These are phyloP conservation scores for Pichia gijzeniarum DNA, from an alignment of 805 yeast species.

Conservation along the genomic window DNA sequence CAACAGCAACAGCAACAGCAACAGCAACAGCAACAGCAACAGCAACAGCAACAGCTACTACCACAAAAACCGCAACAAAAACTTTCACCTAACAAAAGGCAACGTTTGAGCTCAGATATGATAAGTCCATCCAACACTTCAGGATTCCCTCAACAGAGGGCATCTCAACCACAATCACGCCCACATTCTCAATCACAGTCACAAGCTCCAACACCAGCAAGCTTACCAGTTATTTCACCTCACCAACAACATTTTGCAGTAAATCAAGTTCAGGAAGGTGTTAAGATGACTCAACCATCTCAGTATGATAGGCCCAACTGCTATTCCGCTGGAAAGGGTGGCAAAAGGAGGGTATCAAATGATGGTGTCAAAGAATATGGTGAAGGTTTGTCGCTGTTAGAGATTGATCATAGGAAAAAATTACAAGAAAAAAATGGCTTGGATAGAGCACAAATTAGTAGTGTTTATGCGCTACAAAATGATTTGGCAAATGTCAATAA, in stretches of 20 bases:
- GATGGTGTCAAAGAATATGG: slow-evolving; percentile 63
- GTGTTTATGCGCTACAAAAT: not conserved
- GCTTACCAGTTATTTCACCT: not conserved
- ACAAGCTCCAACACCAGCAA: slow-evolving; percentile 5
- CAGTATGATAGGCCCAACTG: slow-evolving; percentile 13
- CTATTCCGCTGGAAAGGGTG: slow-evolving; percentile 11
- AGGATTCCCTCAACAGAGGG: not conserved
- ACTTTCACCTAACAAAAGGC: slow-evolving; percentile 6
- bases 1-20: slow-evolving; percentile 14
- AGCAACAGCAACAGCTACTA: slow-evolving; percentile 6
- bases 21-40: slow-evolving; percentile 17
- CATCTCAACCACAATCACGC: slow-evolving; percentile 1
- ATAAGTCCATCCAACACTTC: slow-evolving; percentile 2
- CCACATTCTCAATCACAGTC: slow-evolving; percentile 16
- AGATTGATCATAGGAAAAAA: slow-evolving; percentile 67
- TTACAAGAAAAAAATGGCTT: slow-evolving; percentile 22
- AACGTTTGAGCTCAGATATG: slow-evolving; percentile 2
- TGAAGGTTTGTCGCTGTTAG: slow-evolving; percentile 67
- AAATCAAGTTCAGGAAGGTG: not conserved
- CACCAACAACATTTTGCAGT: not conserved
- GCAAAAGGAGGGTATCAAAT: slow-evolving; percentile 2
- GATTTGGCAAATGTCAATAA: not conserved
- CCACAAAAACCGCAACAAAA: slow-evolving; percentile 8
- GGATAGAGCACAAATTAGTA: not conserved
- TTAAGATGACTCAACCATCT: not conserved